These are phyloP conservation scores for Solanum dulcamara DNA, from an alignment of 257 asterid genomes.

Conservation along the genomic window DNA sequence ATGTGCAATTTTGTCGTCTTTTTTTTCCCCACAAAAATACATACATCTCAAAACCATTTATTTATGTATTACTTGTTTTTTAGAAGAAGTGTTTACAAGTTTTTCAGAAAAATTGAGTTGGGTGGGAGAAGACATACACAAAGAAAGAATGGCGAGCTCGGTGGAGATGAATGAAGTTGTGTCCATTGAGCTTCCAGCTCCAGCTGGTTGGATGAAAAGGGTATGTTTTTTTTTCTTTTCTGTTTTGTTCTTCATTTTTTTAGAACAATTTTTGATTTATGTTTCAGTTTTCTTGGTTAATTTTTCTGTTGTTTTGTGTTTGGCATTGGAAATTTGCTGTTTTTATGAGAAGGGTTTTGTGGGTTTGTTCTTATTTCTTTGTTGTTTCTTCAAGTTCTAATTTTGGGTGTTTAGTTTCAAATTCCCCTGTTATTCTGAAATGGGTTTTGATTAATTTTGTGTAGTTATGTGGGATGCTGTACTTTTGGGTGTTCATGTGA, in stretches of 20 bases:
- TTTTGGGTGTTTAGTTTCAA: not conserved
- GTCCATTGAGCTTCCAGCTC: slow-evolving; percentile 30
- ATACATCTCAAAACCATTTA: too few relatives aligned
- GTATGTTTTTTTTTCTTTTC: not conserved
- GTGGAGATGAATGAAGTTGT: slow-evolving; percentile 20
- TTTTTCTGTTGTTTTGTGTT: not conserved
- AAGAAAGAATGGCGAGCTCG: slow-evolving; percentile 18
- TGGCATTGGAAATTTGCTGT: not conserved
- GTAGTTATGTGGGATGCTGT: not conserved
- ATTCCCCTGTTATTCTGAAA: not conserved
- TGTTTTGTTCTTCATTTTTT: not conserved
- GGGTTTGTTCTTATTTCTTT: not conserved
- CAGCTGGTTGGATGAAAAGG: slow-evolving; percentile 30
- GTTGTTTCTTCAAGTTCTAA: not conserved
- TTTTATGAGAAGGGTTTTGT: not conserved
- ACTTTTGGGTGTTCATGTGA: not conserved
- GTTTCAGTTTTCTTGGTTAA: not conserved
- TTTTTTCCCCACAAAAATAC: not conserved
- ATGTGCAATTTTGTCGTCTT: not conserved
- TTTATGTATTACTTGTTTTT: too few relatives aligned
- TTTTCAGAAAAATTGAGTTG: not conserved
- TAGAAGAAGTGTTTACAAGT: not conserved
- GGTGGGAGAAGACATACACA: not conserved
- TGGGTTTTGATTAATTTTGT: not conserved
- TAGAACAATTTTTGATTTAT: too few relatives aligned